Percentiles rank a stretch among this genome's conserved stretches.
phyloP scores from a whole-genome alignment of 1,284 basidiomycete genomes.

The Somion occarium region DNA sequence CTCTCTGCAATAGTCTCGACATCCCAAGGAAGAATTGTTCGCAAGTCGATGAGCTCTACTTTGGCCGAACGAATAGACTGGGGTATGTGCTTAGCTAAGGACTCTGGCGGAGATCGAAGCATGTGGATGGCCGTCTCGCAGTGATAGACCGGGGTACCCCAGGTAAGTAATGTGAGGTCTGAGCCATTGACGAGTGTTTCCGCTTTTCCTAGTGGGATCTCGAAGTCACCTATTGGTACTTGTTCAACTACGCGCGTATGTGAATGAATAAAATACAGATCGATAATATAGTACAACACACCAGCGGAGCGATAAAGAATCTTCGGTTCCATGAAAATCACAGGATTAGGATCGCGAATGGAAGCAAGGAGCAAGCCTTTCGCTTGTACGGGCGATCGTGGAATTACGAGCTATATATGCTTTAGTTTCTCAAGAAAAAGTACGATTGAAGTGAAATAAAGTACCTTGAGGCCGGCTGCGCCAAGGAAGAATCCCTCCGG shows the following conservation, averaged over 20 bases:
- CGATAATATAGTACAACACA: slow-evolving; percentile 23
- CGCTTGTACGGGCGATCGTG: slow-evolving; percentile 90
- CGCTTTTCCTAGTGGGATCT: slow-evolving; percentile 74
- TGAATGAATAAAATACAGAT: neutral
- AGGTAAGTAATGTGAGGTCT: slow-evolving; percentile 86
- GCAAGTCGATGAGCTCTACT: slow-evolving; percentile 87
- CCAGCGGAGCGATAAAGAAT: slow-evolving; percentile 81
- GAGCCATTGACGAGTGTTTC: slow-evolving; percentile 73
- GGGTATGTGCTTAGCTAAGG: slow-evolving; percentile 70
- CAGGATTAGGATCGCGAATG: slow-evolving; percentile 89
- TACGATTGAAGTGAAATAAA: neutral
- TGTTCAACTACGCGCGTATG: slow-evolving; percentile 64
- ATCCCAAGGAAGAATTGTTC: slow-evolving; percentile 90
- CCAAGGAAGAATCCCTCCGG: slow-evolving; percentile 95
- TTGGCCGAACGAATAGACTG: slow-evolving; percentile 62
- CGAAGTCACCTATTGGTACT: slow-evolving; percentile 86
- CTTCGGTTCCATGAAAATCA: slow-evolving; percentile 95
- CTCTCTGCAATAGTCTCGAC: slow-evolving; percentile 76
- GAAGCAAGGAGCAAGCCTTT: slow-evolving; percentile 85
- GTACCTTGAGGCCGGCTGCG: slow-evolving; percentile 84
- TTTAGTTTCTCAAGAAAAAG: neutral
- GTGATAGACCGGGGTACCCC: slow-evolving; percentile 90
- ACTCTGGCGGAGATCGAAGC: slow-evolving; percentile 59
- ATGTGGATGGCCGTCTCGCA: slow-evolving; percentile 79
- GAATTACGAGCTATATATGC: slow-evolving; percentile 70